Conservation (phyloP, 202 grass and related monocot genomes). For the Panicum hallii region DNA sequence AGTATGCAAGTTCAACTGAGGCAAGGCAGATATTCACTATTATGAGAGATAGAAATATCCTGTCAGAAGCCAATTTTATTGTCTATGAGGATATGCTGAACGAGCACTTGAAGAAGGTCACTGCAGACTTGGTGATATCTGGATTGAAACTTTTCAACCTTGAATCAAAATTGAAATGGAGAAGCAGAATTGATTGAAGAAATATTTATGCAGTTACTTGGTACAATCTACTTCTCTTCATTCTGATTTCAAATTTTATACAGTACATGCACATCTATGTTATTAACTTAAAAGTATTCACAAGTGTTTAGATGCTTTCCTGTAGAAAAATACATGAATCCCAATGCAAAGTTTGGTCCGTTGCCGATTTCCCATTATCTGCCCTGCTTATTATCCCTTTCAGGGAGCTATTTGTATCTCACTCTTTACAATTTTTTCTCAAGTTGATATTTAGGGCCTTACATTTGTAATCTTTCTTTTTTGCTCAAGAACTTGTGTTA, state of each 20-base stretch:
- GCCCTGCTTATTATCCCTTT: too few species aligned
- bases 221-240: conserved; percentile 35
- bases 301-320: background rate
- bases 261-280: conserved; percentile 6
- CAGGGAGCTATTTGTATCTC: background rate
- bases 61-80: conserved; percentile 79
- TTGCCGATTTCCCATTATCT: too few species aligned
- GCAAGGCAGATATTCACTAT: conserved; percentile 69
- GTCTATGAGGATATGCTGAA: conserved; percentile 84
- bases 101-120: conserved; percentile 82
- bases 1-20: conserved; percentile 83
- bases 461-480: background rate
- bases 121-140: conserved; percentile 83
- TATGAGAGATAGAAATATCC: conserved; percentile 67
- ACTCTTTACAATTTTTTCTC: background rate
- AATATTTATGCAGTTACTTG: conserved; percentile 14
- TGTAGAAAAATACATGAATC: background rate
- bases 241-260: conserved; percentile 5
- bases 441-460: background rate
- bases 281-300: background rate
- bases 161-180: conserved; percentile 74
- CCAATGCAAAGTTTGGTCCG: background rate
- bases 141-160: conserved; percentile 89
- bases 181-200: conserved; percentile 58
- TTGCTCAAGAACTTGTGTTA: background rate